Evolutionary conservation across 225 moss, liverwort and hornwort genomes (phyloP).

Genomic region (Physcomitrium patens): DNA sequence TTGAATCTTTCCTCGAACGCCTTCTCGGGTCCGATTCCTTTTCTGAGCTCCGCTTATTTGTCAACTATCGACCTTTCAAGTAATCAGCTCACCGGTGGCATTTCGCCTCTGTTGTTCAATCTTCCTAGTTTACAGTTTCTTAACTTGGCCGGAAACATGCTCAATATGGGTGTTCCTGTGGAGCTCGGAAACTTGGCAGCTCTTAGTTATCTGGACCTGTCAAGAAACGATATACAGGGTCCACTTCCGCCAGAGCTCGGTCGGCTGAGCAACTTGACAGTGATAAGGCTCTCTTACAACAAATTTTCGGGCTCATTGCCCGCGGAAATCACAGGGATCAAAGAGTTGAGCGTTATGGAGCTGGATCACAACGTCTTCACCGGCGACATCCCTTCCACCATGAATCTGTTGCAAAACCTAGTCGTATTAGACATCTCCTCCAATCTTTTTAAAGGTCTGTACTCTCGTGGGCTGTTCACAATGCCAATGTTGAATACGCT

Average conservation of each 20-base stretch:
- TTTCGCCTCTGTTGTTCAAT: constrained; percentile 32
- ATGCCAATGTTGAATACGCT: constrained; percentile 43
- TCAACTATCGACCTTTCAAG: constrained; percentile 57
- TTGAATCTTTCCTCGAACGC: constrained; percentile 73
- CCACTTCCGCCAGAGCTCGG: constrained; percentile 64
- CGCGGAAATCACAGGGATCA: constrained; percentile 46
- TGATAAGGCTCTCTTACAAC: constrained; percentile 45
- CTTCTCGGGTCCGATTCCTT: constrained; percentile 64
- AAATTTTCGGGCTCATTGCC: constrained; percentile 58
- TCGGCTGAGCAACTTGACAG: constrained; percentile 43
- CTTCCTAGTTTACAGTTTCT: constrained; percentile 49
- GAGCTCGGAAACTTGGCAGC: constrained; percentile 48
- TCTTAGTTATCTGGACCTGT: constrained; percentile 62
- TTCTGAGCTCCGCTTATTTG: constrained; percentile 40
- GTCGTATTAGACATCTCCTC: constrained; percentile 50
- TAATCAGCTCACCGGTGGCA: constrained; percentile 53
- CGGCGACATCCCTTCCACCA: constrained; percentile 38
- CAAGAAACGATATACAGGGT: constrained; percentile 54
- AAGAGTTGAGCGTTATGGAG: constrained; percentile 34
- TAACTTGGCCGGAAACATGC: constrained; percentile 46
- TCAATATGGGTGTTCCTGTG: constrained; percentile 44
- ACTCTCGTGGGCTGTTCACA: constrained; percentile 40
- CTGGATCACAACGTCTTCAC: constrained; percentile 49
- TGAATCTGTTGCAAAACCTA: constrained; percentile 49
- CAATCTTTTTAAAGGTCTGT: constrained; percentile 53